Evolutionary conservation across 495 filamentous ascomycete species (phyloP), one percentile per base, ranked within the genome.

Genomic region (Aspergillus taichungensis): DNA sequence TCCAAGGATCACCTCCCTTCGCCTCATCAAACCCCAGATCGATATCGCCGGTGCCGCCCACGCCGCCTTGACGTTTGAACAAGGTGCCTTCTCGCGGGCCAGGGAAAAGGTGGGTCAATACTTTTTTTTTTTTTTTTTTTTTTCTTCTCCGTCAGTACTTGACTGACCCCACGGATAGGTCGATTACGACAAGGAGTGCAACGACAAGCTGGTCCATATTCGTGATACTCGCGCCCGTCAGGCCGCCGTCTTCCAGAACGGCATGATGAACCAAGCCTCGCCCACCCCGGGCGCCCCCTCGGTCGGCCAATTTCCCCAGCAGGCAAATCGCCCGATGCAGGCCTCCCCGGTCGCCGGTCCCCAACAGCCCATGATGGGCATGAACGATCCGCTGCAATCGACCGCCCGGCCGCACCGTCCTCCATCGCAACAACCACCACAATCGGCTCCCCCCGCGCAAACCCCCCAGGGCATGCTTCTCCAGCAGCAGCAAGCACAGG

Each of bases 271-370:
- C 47, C 70, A 72, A 49, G 57, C 43, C 9, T 46, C 44, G 1
- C 39, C 58, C 9, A 48, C 46, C 18, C 44, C 53, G 7, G 51
- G 48, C 6, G 61, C 64, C 46, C 45, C 55, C 29, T 61, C 62
- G n/a, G 55, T 58, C 5, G 64, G 61, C 43, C 72, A 69, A 24
- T 78, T 79, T 40, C 64, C 70, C 6, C 70, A 68, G 10, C 78
- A 78, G 36, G 62, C 80, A 52, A 75, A 72, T 43, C 68, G 64
- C 7, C 71, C 51, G 29, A 69, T 80, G 65, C 76, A 78, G 46
- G 52, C 72, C 0, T 77, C 76, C 6, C 71, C 71, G 3, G 64
- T 78, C 32, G 62, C 71, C 3, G 61, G 55, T 30, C 70, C 67
- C 42, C 67, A 68, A 37, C 63, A 61, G 24, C 65, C 69, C 60